These are phyloP conservation scores for Artemisia annua DNA, from an alignment of 129 eudicot species.

Conservation along the genomic window DNA sequence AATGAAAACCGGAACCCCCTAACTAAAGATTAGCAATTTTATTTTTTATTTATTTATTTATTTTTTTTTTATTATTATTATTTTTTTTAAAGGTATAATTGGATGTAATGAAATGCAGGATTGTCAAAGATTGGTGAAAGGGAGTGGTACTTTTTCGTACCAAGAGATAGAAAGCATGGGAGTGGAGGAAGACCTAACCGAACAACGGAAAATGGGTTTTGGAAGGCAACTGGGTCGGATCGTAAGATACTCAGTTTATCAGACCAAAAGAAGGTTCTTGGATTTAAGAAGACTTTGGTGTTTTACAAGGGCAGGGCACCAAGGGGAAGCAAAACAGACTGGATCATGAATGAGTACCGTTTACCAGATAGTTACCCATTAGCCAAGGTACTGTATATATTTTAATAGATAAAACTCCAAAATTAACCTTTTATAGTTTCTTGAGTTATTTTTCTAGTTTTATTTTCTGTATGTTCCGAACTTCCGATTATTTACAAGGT, in stretches of 20 bases:
- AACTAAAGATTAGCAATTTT: too few relatives aligned
- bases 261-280: constrained; percentile 57
- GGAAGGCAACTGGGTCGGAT: constrained; percentile 97
- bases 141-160: constrained; percentile 93
- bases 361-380: constrained; percentile 47
- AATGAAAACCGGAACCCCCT: too few relatives aligned
- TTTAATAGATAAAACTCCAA: too few relatives aligned
- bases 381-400: constrained; percentile 45
- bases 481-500: too few relatives aligned
- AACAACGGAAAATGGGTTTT: constrained; percentile 74
- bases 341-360: constrained; percentile 94
- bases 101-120: constrained; percentile 34
- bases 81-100: too few relatives aligned
- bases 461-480: too few relatives aligned
- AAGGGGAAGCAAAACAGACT: constrained; percentile 69
- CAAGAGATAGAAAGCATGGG: constrained; percentile 71
- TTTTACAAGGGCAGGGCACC: constrained; percentile 89
- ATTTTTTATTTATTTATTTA: too few relatives aligned
- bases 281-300: constrained; percentile 79
- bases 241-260: constrained; percentile 57
- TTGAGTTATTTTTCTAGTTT: too few relatives aligned
- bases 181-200: constrained; percentile 89
- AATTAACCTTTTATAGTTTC: too few relatives aligned
- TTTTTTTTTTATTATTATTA: too few relatives aligned
- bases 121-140: constrained; percentile 86